Conservation (phyloP, 2,329 filamentous ascomycete species). For the Colletotrichum paranaense region DNA sequence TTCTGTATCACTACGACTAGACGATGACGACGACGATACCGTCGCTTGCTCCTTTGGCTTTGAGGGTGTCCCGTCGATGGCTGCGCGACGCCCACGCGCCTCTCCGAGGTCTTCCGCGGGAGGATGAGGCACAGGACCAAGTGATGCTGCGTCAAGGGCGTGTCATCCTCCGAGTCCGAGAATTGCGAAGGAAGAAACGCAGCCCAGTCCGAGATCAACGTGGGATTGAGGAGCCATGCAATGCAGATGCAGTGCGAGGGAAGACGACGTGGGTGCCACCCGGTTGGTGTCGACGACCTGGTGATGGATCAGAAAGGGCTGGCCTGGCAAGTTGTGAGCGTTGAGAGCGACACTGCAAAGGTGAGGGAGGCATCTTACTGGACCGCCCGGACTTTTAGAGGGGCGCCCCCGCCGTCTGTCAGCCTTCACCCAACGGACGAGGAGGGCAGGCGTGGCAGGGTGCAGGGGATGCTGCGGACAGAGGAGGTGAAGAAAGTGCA, state of each 20-base stretch:
- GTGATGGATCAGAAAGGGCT: background rate
- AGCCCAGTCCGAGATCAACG: conserved; percentile 13
- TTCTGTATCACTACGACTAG: background rate
- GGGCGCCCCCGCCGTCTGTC: background rate
- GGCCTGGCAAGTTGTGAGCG: background rate
- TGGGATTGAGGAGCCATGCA: conserved; percentile 13
- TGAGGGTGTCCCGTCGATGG: background rate
- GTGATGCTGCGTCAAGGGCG: conserved; percentile 31
- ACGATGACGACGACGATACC: conserved; percentile 3
- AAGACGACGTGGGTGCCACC: conserved; percentile 31
- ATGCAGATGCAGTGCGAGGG: conserved; percentile 18
- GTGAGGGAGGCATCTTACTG: background rate
- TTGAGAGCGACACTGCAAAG: background rate
- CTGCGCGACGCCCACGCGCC: conserved; percentile 1
- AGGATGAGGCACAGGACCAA: background rate
- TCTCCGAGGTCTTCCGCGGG: background rate
- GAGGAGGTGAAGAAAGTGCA: conserved; percentile 9
- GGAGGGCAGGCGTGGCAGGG: background rate
- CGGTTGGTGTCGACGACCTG: conserved; percentile 24
- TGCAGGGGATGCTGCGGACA: conserved; percentile 6
- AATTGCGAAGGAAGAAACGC: conserved; percentile 2
- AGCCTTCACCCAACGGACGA: conserved; percentile 29
- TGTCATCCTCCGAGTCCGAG: conserved; percentile 28
- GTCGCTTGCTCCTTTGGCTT: conserved; percentile 4
- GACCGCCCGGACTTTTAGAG: conserved; percentile 19